Conservation (phyloP, 163 green algal genomes). For the Prototheca cutis region DNA sequence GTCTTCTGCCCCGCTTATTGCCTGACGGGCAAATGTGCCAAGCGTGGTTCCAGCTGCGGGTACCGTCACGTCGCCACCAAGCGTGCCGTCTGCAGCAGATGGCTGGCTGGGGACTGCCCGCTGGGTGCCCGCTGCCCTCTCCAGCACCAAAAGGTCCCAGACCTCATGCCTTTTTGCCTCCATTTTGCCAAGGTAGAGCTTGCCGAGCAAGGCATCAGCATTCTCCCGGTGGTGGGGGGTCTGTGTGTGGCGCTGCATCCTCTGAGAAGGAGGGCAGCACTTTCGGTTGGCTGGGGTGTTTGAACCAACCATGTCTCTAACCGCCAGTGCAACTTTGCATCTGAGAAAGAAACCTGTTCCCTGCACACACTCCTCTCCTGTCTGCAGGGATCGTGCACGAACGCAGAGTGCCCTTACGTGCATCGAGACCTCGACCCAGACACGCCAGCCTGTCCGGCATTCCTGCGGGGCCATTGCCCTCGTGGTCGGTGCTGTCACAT, state of each 20-base stretch:
- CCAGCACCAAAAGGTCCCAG: constrained; percentile 44
- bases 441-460: constrained; percentile 40
- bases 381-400: constrained; percentile 52
- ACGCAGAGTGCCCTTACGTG: constrained; percentile 50
- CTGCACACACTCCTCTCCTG: no score
- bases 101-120: constrained; percentile 49
- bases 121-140: constrained; percentile 31
- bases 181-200: constrained; percentile 59
- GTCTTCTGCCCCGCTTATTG: constrained; percentile 26
- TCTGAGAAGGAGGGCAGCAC: no score
- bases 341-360: no score
- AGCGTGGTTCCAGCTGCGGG: constrained; percentile 27
- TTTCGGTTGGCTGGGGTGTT: no score
- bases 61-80: constrained; percentile 43
- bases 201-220: no score
- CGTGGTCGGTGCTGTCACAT: constrained; percentile 33
- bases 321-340: no score
- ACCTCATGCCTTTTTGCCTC: constrained; percentile 60
- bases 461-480: constrained; percentile 50
- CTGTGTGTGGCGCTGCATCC: no score
- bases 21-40: constrained; percentile 16
- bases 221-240: no score
- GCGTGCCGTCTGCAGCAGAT: constrained; percentile 50
- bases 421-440: constrained; percentile 42
- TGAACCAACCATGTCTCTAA: no score